phyloP scores from a whole-genome alignment of 805 yeast species.

The Komagataella populi region DNA sequence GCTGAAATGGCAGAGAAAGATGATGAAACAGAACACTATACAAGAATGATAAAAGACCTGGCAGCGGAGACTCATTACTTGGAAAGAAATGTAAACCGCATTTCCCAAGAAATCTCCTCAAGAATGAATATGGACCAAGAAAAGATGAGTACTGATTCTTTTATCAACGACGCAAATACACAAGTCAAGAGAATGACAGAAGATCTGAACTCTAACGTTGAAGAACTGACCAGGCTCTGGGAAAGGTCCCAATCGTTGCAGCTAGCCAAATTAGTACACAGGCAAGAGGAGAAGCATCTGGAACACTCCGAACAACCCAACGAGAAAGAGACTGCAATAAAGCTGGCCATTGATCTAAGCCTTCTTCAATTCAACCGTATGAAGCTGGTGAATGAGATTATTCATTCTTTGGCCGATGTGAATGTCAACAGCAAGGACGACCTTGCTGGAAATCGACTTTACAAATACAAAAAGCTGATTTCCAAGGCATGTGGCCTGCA shows the following conservation, averaged over 20 bases:
- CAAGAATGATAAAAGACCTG: neutral
- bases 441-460: slow-evolving; percentile 1
- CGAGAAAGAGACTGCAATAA: slow-evolving; percentile 7
- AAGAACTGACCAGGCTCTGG: slow-evolving; percentile 20
- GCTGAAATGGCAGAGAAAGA: slow-evolving; percentile 4
- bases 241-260: slow-evolving; percentile 56
- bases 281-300: slow-evolving; percentile 23
- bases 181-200: slow-evolving; percentile 5
- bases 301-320: slow-evolving; percentile 5
- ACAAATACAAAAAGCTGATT: slow-evolving; percentile 49
- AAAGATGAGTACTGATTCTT: neutral
- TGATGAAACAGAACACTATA: neutral
- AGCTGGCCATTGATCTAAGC: slow-evolving; percentile 21
- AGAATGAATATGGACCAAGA: neutral
- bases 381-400: slow-evolving; percentile 13
- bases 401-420: neutral
- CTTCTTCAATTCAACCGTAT: slow-evolving; percentile 26
- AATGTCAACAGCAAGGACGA: neutral
- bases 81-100: neutral
- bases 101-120: neutral
- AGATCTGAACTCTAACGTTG: slow-evolving; percentile 13
- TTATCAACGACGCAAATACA: neutral
- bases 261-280: slow-evolving; percentile 43
- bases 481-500: slow-evolving; percentile 66
- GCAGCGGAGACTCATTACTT: neutral